Evolutionary conservation across 2,329 filamentous ascomycete genomes (phyloP), one percentile per base, ranked within the genome.

Genomic region (Aspergillus sp.): DNA sequence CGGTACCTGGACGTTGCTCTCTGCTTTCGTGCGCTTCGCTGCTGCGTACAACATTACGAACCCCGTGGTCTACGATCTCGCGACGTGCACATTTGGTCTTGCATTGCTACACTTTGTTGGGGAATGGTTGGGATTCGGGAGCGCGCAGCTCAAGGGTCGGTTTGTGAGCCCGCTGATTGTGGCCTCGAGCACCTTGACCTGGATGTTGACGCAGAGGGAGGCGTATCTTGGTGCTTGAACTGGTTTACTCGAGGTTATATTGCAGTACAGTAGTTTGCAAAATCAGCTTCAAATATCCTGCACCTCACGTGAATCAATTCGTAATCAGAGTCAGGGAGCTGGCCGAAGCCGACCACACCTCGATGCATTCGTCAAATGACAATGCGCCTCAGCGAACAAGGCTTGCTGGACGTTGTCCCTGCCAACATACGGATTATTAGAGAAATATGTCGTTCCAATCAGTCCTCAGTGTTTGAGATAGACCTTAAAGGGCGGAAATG

Each of bases 1-100:
- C 76, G 93, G 91, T 57, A 95, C 91, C 31, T 97, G 93, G 89
- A 96, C 93, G 0, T 84, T 94, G 61, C 82, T 96, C 61, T 89
- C 90, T 6, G 86, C 88, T 61, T 81, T 96, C 54, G 84, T 96
- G 49, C 87, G 93, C 56, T 80, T 93, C 67, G 96, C 96, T 73
- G 91, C 92, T 4, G 91, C 91, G 38, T 96, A 96, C 80, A 84
- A 96, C 76, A 87, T 96, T 65, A 82, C 87, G 67, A 84, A 92
- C 63, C 85, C 86, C 1, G 84, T 85, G 49, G 82, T 93, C 58
- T 97, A 96, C 77, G 86, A 95, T 75, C 82, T 97, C 61, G 90
- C 90, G 17, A 80, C 95, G 67, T 91, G 89, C 85, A 95, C 91
- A 7, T 96, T 94, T 75, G 84, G 87, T 1, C 83, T 96, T 59